These are phyloP conservation scores for Colletotrichum tabaci DNA, from an alignment of 2,329 filamentous ascomycete species.

Conservation along the genomic window DNA sequence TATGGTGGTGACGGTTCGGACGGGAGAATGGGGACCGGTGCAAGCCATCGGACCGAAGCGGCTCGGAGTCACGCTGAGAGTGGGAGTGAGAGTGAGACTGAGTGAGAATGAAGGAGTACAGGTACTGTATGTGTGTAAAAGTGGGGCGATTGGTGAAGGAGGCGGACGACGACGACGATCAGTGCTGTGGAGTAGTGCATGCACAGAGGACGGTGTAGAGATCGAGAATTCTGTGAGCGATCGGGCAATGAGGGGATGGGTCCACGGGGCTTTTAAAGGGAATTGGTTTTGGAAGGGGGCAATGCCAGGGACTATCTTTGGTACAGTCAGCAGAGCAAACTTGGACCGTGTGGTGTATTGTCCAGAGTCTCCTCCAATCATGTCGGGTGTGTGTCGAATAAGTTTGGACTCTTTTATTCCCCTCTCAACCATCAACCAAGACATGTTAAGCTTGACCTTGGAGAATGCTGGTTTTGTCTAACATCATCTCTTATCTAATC, in stretches of 20 bases:
- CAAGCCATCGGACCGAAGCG: background rate
- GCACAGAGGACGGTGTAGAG: constrained; percentile 3
- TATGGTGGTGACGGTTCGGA: background rate
- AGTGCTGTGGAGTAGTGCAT: background rate
- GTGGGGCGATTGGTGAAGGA: background rate
- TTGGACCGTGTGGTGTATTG: background rate
- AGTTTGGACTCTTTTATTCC: too few relatives aligned
- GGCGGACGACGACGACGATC: background rate
- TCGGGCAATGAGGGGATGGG: background rate
- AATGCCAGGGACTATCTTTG: background rate
- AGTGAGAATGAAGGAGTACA: background rate
- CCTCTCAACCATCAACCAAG: too few relatives aligned
- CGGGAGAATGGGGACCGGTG: background rate
- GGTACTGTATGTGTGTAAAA: background rate
- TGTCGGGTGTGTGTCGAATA: background rate
- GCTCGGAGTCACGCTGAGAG: background rate
- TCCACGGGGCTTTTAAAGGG: background rate
- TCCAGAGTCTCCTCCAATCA: background rate
- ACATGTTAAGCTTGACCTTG: too few relatives aligned
- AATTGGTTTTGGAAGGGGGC: background rate
- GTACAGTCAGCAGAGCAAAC: constrained; percentile 2
- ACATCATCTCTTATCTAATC: too few relatives aligned
- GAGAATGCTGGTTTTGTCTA: too few relatives aligned
- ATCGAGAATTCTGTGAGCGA: constrained; percentile 17
- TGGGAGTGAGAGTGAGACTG: background rate